These are phyloP conservation scores for Paramecium tetraurelia DNA, from an alignment of 73 alveolate genomes.

Conservation along the genomic window DNA sequence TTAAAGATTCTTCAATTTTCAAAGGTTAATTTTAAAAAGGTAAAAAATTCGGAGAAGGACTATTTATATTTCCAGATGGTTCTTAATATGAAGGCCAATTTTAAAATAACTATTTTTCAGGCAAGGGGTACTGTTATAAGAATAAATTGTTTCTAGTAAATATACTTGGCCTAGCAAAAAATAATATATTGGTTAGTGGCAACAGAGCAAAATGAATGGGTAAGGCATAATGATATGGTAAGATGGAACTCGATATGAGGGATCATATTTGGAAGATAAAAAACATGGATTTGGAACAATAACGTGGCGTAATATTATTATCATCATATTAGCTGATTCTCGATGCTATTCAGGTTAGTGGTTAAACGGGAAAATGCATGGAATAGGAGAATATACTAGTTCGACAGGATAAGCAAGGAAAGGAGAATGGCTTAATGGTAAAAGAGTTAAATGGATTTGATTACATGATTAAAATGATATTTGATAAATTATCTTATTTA, in stretches of 20 bases:
- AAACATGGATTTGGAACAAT: slow-evolving; percentile 61
- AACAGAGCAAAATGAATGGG: slow-evolving; percentile 64
- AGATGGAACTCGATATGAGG: slow-evolving; percentile 73
- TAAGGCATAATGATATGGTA: slow-evolving; percentile 52
- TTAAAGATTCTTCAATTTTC: slow-evolving; percentile 60
- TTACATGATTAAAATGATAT: not conserved
- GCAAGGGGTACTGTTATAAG: not conserved
- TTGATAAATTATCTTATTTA: not conserved
- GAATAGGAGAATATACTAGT: slow-evolving; percentile 46
- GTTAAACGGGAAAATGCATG: slow-evolving; percentile 56
- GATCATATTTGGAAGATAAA: slow-evolving; percentile 54
- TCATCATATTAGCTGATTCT: slow-evolving; percentile 59
- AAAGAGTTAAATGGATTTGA: slow-evolving; percentile 54
- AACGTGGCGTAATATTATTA: not conserved
- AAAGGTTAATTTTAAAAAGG: slow-evolving; percentile 65
- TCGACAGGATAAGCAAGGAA: slow-evolving; percentile 21
- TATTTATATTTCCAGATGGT: slow-evolving; percentile 73
- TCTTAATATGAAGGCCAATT: slow-evolving; percentile 61
- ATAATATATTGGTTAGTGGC: slow-evolving; percentile 39
- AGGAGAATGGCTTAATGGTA: slow-evolving; percentile 63
- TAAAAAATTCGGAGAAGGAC: slow-evolving; percentile 67
- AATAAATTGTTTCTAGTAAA: not conserved
- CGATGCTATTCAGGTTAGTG: slow-evolving; percentile 54
- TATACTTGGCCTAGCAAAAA: not conserved
- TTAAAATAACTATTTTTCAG: not conserved